Conservation (phyloP, 192 early-diverging fungal genomes). For the Chytriomyces confervae region DNA sequence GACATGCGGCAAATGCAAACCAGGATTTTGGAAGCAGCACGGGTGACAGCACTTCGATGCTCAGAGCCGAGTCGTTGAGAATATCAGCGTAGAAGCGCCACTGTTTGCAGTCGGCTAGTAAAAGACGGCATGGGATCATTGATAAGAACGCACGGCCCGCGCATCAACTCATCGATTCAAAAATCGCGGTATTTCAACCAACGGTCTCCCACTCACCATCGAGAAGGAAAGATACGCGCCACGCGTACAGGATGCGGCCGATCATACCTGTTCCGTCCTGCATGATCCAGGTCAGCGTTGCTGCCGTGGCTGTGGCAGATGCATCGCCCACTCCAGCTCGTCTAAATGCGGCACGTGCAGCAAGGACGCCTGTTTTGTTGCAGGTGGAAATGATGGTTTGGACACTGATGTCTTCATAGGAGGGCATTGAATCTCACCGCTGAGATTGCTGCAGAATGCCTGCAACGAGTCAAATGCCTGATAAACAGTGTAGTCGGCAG, state of each 20-base stretch:
- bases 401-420: neutral
- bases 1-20: constrained; percentile 35
- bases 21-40: constrained; percentile 32
- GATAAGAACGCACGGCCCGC: too few relatives aligned
- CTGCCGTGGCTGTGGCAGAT: constrained; percentile 32
- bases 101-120: constrained; percentile 42
- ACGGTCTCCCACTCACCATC: constrained; percentile 21
- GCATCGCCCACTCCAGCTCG: constrained; percentile 46
- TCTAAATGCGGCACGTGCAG: constrained; percentile 38
- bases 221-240: constrained; percentile 37
- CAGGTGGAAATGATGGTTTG: constrained; percentile 17
- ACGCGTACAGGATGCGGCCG: constrained; percentile 50
- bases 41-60: constrained; percentile 36
- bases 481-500: constrained; percentile 47
- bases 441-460: constrained; percentile 34
- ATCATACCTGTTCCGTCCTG: constrained; percentile 53
- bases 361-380: constrained; percentile 38
- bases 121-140: neutral
- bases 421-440: constrained; percentile 15
- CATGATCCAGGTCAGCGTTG: constrained; percentile 41
- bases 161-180: too few relatives aligned
- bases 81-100: constrained; percentile 54
- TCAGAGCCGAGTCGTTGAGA: constrained; percentile 47
- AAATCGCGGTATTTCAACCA: neutral
- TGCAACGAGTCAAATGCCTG: constrained; percentile 52